Base-by-base conservation (phyloP, 139 green algal genomes). In the Chlorella sp. region DNA sequence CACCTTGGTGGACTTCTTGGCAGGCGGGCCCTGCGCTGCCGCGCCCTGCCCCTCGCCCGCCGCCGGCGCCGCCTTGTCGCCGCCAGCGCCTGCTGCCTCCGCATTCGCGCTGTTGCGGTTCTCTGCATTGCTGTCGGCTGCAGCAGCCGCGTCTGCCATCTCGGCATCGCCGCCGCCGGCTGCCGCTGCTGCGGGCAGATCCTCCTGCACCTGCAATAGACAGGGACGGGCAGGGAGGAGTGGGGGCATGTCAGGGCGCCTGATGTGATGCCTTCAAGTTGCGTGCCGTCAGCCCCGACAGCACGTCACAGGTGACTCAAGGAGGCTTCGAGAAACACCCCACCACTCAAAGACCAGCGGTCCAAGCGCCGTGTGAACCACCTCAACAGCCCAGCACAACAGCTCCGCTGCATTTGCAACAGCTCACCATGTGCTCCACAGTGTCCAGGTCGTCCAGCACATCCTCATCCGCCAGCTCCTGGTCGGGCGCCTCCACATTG, bases 401-500 rank as follows among this genome's bases (percentile, higher is more conserved):
- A n/a, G n/a, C n/a, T n/a, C n/a, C n/a, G n/a, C n/a, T n/a, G n/a
- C n/a, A n/a, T n/a, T n/a, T n/a, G n/a, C 17, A 30, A n/a, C 2
- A 62, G 15, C 81, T 60, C 81, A 73, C 70, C 56, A 83, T 68
- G 65, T 71, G 47, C 64, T 88, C 79, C 55, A 87, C 62, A n/a
- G 71, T 62, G n/a, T 85, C 81, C 38, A 73, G 63, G 30, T 92
- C 91, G 63, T 88, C 85, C 57, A 78, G 75, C 34, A 65, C 84
- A 23, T 89, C 92, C 3, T 87, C 88, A 13, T 93, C 94, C 7
- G 95, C 96, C 68, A 98, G 84, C 34, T 96, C 89, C 80, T 94
- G 88, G 87, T 98, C 96, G 18, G 76, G 81, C 62, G 92, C 80
- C 85, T 98, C 96, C 9, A 98, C 89, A 64, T 91, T 94, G 60